Percentiles rank a stretch among this genome's conserved stretches.
These are phyloP conservation scores for Rhizodiscina lignyota DNA, from an alignment of 495 filamentous ascomycete species.

Conservation along the genomic window DNA sequence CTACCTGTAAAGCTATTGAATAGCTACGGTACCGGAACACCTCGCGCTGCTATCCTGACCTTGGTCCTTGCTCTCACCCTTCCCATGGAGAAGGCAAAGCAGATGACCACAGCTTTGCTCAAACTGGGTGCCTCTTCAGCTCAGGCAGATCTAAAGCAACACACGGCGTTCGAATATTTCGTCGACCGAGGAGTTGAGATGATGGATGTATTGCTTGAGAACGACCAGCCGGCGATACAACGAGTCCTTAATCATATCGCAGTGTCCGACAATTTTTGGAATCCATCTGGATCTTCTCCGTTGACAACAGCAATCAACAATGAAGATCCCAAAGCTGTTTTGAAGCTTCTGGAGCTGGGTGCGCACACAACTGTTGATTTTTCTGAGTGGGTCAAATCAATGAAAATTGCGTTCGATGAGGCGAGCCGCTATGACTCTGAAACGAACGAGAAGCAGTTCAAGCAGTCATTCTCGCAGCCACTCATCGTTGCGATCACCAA, in stretches of 20 bases:
- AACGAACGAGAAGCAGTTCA: conserved; percentile 24
- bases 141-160: conserved; percentile 45
- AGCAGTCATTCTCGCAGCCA: conserved; percentile 33
- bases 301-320: conserved; percentile 29
- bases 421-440: conserved; percentile 15
- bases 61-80: conserved; percentile 41
- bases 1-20: conserved; percentile 49
- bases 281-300: conserved; percentile 15
- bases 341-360: conserved; percentile 29
- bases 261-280: conserved; percentile 10
- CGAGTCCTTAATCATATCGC: conserved; percentile 47
- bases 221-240: conserved; percentile 42
- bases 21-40: conserved; percentile 22
- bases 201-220: conserved; percentile 38
- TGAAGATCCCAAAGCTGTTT: conserved; percentile 18
- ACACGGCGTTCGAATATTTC: conserved; percentile 45
- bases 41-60: conserved; percentile 42
- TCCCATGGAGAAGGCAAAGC: conserved; percentile 37
- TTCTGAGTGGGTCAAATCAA: conserved; percentile 25
- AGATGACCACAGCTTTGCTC: conserved; percentile 45
- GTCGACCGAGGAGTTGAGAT: conserved; percentile 28
- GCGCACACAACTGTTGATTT: conserved; percentile 24
- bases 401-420: conserved; percentile 9
- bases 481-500: conserved; percentile 37
- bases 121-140: conserved; percentile 53